Base-by-base conservation (phyloP, 2,329 filamentous ascomycete species). In the Botrytis pseudocinerea region DNA sequence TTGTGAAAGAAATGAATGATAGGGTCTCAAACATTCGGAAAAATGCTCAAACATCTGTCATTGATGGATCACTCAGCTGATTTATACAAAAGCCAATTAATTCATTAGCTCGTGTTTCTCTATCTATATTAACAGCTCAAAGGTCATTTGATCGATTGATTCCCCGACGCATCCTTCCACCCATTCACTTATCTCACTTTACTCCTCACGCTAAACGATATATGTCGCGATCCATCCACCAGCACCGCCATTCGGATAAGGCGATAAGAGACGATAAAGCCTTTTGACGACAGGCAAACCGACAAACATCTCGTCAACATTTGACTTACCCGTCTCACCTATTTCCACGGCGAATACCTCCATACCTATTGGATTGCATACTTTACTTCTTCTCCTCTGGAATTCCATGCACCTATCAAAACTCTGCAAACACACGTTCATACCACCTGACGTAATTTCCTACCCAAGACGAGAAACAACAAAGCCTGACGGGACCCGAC, bases 261-360 rank as follows among this genome's bases (percentile, higher is more conserved):
- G 25, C 60, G 60, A 62, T 62, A 62, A 61, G 59, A 38, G 14
- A 16, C 60, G 60, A 62, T 42, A 62, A 62, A 62, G 60, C 32
- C 46, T 48, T 48, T 48, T 22, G 46, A n/a, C 48, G 42, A 44
- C 42, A 44, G 16, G 10, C 14, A 20, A 12, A 25, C 35, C 14
- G 4, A 40, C 38, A 35, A 16, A 38, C 59, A 61, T 61, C 59
- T 61, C 22, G 9, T 59, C 57, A 25, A 40, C 35, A 22, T 28
- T 28, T 28, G 35, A 38, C 12, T 61, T 35, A 5, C 22, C 60
- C 60, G n/a, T 42, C 35, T 8, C 12, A 61, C 38, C 35, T 61
- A 25, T 25, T 16, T 38, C 20, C 12, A 22, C 35, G 1, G 22
- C 35, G 22, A 3, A 38, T 61, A 38, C 5, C 22, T 40, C n/a